Evolutionary conservation across 2,329 filamentous ascomycete genomes (phyloP).

Genomic region (Fusarium coicis): DNA sequence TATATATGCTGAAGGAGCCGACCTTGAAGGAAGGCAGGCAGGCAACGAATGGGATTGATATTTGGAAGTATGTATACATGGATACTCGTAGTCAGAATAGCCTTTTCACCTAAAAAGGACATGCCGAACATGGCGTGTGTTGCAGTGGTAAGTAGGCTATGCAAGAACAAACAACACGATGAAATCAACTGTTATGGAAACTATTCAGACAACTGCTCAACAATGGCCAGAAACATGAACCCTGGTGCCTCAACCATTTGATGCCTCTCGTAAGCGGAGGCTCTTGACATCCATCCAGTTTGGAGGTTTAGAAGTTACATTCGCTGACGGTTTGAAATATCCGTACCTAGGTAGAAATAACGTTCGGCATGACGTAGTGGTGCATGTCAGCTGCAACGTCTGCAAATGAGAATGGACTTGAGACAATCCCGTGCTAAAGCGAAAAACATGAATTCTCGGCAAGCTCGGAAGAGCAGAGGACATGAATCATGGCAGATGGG

Average conservation of each 20-base stretch:
- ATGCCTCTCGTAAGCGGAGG: not conserved
- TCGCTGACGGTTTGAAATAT: not conserved
- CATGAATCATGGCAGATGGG: not conserved
- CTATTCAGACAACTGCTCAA: not conserved
- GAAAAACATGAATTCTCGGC: slow-evolving; percentile 21
- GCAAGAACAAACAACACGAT: not conserved
- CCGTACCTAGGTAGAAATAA: not conserved
- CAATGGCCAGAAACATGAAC: not conserved
- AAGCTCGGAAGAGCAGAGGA: slow-evolving; percentile 7
- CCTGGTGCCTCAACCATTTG: not conserved
- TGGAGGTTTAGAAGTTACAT: not conserved
- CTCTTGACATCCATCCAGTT: not conserved
- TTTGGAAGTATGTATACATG: not conserved
- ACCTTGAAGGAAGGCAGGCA: not conserved
- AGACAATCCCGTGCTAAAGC: slow-evolving; percentile 3
- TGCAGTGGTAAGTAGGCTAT: not conserved
- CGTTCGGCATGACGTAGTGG: slow-evolving; percentile 28
- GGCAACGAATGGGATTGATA: slow-evolving; percentile 6
- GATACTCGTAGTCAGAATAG: not conserved
- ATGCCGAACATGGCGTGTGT: not conserved
- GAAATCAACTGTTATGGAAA: not conserved
- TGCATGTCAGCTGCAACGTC: slow-evolving; percentile 13
- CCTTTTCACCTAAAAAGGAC: not conserved
- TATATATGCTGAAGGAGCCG: not conserved
- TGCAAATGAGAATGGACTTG: not conserved